Evolutionary conservation across 2,329 filamentous ascomycete species (phyloP).

Genomic region (Hirsutella minnesotensis): DNA sequence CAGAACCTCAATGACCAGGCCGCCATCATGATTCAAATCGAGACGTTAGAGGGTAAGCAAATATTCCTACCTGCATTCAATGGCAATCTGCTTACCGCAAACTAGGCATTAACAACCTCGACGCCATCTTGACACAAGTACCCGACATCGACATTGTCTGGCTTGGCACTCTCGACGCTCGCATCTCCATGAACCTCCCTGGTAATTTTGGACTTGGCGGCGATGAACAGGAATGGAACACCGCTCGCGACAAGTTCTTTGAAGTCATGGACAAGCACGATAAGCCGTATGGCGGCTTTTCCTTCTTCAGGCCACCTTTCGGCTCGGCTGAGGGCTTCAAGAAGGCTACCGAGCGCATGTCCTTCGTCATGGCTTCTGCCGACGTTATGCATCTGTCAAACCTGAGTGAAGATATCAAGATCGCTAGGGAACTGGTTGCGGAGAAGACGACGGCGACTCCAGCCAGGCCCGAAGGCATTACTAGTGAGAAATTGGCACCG

Average conservation of each 20-base stretch:
- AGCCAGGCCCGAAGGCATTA: not conserved
- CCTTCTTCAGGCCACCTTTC: conserved; percentile 13
- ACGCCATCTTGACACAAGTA: conserved; percentile 32
- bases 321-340: conserved; percentile 12
- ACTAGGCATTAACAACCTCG: conserved; percentile 31
- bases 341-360: conserved; percentile 14
- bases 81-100: not conserved
- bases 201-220: conserved; percentile 18
- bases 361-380: conserved; percentile 10
- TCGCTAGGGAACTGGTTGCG: conserved; percentile 6
- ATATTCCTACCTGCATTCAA: not conserved
- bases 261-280: conserved; percentile 31
- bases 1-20: conserved; percentile 32
- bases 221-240: conserved; percentile 28
- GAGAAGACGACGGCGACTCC: not conserved
- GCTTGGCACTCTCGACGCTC: conserved; percentile 30
- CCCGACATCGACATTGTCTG: conserved; percentile 35
- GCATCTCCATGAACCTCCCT: conserved; percentile 30
- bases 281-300: conserved; percentile 26
- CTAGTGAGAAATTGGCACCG: not conserved
- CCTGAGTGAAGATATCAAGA: conserved; percentile 10
- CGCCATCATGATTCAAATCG: conserved; percentile 36
- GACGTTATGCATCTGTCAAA: conserved; percentile 12
- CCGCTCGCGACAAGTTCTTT: conserved; percentile 23
- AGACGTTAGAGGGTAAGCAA: conserved; percentile 19